Base-by-base conservation (phyloP, 371 early-diverging fungal genomes). In the Mortierella sp. region DNA sequence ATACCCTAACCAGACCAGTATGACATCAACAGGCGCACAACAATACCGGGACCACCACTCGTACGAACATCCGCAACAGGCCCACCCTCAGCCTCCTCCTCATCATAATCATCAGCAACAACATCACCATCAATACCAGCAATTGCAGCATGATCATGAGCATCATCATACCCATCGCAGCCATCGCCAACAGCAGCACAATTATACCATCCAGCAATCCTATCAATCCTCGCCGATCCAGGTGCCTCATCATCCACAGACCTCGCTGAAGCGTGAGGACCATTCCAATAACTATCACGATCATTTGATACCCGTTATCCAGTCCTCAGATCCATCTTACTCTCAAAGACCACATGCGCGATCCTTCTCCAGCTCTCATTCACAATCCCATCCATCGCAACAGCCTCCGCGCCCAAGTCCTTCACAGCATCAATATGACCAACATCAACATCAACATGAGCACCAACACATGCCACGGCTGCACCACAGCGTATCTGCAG, bases 401-500 rank as follows among this genome's bases (percentile, higher is more conserved):
- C 50, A 50, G 23, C 37, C 55, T 26, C 41, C 47, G n/a, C 43
- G 28, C 50, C 48, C 46, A 42, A 6, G 11, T 17, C 30, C 30
- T 24, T 50, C 57, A 15, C 28, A 27, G 28, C 27, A 37, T 17
- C 63, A 53, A 19, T 41, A 32, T 11, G 17, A 32, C 14, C 62
- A 34, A 31, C 50, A 47, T 23, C 48, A 30, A 34, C 59, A 48
- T 27, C 28, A 34, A 21, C 28, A 53, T 21, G 34, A 50, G 21
- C 60, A 59, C 14, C 58, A 62, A 4, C 63, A 69, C 17, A 58
- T 57, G 3, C 64, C 59, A 24, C 60, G 67, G 24, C 44, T 72
- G 8, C 67, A 72, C 17, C 73, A 72, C 47, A 66, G 73, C 46
- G 47, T 52, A 4, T 72, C 73, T 6, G 62, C 67, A 19, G 73